Conservation (phyloP, 2,329 filamentous ascomycete genomes). For the Aspergillus luchuensis region DNA sequence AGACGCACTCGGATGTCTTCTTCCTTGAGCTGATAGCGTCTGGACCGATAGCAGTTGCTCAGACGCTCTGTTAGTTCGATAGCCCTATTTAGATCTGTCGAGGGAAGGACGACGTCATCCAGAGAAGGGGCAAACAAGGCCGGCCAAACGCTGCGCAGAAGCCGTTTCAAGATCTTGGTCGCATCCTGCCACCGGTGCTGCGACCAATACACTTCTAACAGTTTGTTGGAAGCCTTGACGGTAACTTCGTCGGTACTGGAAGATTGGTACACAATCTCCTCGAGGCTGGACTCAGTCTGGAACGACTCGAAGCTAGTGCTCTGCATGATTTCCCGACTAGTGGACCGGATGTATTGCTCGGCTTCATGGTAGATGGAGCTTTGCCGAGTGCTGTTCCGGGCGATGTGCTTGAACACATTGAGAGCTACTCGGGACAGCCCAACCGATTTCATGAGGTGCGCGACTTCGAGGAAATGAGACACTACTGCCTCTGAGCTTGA, state of each 20-base stretch:
- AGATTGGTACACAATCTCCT: slow-evolving; percentile 48
- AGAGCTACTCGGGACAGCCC: slow-evolving; percentile 48
- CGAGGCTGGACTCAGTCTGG: slow-evolving; percentile 44
- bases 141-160: slow-evolving; percentile 51
- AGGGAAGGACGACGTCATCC: slow-evolving; percentile 48
- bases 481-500: slow-evolving; percentile 42
- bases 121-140: slow-evolving; percentile 49
- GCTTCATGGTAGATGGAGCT: slow-evolving; percentile 44
- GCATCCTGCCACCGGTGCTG: slow-evolving; percentile 53
- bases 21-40: slow-evolving; percentile 37
- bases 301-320: slow-evolving; percentile 33
- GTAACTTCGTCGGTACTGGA: slow-evolving; percentile 45
- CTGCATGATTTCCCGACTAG: slow-evolving; percentile 46
- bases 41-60: slow-evolving; percentile 47
- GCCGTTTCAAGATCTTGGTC: slow-evolving; percentile 48
- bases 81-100: slow-evolving; percentile 45
- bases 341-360: slow-evolving; percentile 47
- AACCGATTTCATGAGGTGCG: slow-evolving; percentile 49
- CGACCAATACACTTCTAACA: slow-evolving; percentile 46
- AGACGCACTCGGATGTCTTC: slow-evolving; percentile 39
- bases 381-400: slow-evolving; percentile 38
- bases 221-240: slow-evolving; percentile 43
- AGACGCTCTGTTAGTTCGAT: slow-evolving; percentile 52
- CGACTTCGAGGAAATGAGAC: slow-evolving; percentile 43
- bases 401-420: slow-evolving; percentile 49